Evolutionary conservation across 2,329 filamentous ascomycete species (phyloP), one percentile per base, ranked within the genome.

Genomic region (Stemphylium beticola): DNA sequence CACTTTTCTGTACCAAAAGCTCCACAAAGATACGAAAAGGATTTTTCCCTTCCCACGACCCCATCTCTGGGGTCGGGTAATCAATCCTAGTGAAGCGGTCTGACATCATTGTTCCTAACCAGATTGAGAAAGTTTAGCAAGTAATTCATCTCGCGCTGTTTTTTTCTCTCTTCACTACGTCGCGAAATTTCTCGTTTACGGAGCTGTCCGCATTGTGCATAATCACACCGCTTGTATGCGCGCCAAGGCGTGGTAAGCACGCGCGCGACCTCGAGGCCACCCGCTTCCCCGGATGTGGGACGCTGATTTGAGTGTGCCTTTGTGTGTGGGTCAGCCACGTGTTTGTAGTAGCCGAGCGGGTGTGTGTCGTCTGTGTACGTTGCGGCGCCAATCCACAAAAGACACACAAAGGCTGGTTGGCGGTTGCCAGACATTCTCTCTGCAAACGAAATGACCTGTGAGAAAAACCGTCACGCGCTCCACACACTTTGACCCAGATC

Each of bases 171-270:
- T 31, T 39, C 18, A 22, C 41, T 43, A 54, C 22, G 17, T 17
- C 18, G 45, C 42, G 36, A n/a, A 34, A 47, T n/a, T 11, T 36
- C 2, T 29, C 26, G 26, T 29, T 32, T 17, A 53, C 53, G 57
- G 55, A 57, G 48, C 52, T 60, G 59, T 58, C 59, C 49, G 62
- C 55, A 55, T 36, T 56, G 20, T 64, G 66, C 66, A 68, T 65
- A 58, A 61, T 67, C 66, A 68, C 66, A 67, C 66, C 66, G 66
- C 66, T 58, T 63, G 52, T 57, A 57, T 55, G 55, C 55, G 55
- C 33, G 62, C 59, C 57, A 64, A 59, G 58, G 15, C 37, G 26
- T 24, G 40, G 26, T 34, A 36, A 39, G 40, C 42, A 45, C 39
- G 43, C 45, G 20, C 38, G 39, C 15, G 24, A 34, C 15, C 15